Percentiles rank a stretch among this genome's conserved stretches.
Evolutionary conservation across 495 filamentous ascomycete species (phyloP).

Genomic region (Aspergillus coremiiformis): DNA sequence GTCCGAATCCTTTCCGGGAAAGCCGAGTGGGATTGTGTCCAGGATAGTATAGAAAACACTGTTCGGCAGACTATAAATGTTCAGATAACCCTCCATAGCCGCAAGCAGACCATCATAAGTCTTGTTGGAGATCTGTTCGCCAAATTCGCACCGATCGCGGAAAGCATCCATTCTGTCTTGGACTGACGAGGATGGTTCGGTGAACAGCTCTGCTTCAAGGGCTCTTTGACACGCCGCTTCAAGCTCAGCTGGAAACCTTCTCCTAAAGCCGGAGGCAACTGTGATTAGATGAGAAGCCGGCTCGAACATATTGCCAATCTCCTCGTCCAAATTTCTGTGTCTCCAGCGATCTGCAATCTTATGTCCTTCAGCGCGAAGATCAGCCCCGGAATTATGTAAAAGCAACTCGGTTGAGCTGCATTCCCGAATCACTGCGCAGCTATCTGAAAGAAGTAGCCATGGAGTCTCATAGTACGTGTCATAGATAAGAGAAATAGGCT

Average conservation of each 20-base stretch:
- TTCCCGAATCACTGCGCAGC: slow-evolving; percentile 66
- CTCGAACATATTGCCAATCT: slow-evolving; percentile 32
- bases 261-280: slow-evolving; percentile 52
- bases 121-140: slow-evolving; percentile 66
- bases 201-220: slow-evolving; percentile 61
- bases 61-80: slow-evolving; percentile 41
- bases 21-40: slow-evolving; percentile 31
- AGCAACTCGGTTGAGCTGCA: slow-evolving; percentile 72
- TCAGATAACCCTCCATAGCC: slow-evolving; percentile 32
- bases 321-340: slow-evolving; percentile 34
- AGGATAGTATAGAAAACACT: slow-evolving; percentile 46
- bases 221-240: slow-evolving; percentile 51
- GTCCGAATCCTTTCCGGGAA: slow-evolving; percentile 39
- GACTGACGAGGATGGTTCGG: slow-evolving; percentile 56
- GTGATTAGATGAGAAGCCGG: slow-evolving; percentile 45
- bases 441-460: slow-evolving; percentile 75
- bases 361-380: slow-evolving; percentile 25
- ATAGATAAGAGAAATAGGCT: slow-evolving; percentile 66
- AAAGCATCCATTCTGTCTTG: slow-evolving; percentile 62
- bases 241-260: slow-evolving; percentile 54
- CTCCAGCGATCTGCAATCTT: slow-evolving; percentile 39
- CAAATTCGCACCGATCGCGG: slow-evolving; percentile 64
- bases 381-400: slow-evolving; percentile 32
- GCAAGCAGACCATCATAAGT: slow-evolving; percentile 43
- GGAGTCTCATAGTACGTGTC: slow-evolving; percentile 65